Conservation (phyloP, 371 early-diverging fungal species). For the Fennellomyces sp. region DNA sequence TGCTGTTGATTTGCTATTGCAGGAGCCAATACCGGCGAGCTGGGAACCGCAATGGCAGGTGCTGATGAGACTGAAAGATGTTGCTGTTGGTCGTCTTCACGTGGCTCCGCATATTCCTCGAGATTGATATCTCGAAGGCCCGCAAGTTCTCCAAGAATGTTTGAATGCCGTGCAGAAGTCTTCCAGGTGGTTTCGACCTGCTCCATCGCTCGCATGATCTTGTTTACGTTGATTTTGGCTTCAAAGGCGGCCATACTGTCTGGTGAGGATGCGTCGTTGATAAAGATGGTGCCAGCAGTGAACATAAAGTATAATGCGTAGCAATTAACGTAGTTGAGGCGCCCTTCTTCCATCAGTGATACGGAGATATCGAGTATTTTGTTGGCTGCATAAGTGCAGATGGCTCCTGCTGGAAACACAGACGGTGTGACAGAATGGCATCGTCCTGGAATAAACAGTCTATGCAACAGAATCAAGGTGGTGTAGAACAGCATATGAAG, state of each 20-base stretch:
- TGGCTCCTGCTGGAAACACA: slow-evolving; percentile 50
- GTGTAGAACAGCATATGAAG: slow-evolving; percentile 77
- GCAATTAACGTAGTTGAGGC: slow-evolving; percentile 36
- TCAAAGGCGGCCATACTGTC: slow-evolving; percentile 45
- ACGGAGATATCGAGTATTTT: slow-evolving; percentile 56
- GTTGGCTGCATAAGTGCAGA: slow-evolving; percentile 62
- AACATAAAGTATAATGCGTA: slow-evolving; percentile 50
- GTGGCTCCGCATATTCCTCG: slow-evolving; percentile 24
- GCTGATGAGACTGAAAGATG: background rate
- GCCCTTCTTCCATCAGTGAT: slow-evolving; percentile 34
- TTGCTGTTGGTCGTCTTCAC: slow-evolving; percentile 4
- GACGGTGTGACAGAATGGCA: slow-evolving; percentile 29
- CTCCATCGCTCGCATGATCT: slow-evolving; percentile 48
- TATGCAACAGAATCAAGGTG: slow-evolving; percentile 73
- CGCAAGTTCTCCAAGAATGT: slow-evolving; percentile 49
- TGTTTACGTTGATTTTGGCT: slow-evolving; percentile 48
- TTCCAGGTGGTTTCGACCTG: slow-evolving; percentile 45
- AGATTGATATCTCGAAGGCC: slow-evolving; percentile 49
- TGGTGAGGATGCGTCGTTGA: slow-evolving; percentile 40
- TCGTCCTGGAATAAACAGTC: slow-evolving; percentile 63
- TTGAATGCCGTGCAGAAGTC: slow-evolving; percentile 47
- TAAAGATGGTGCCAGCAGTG: slow-evolving; percentile 52
- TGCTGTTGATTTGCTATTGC: slow-evolving; percentile 1
- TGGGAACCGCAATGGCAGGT: slow-evolving; percentile 35
- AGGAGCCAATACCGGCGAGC: slow-evolving; percentile 22